Conservation (phyloP, 176 grass and related monocot species). For the Rhipidocladum racemiflorum region DNA sequence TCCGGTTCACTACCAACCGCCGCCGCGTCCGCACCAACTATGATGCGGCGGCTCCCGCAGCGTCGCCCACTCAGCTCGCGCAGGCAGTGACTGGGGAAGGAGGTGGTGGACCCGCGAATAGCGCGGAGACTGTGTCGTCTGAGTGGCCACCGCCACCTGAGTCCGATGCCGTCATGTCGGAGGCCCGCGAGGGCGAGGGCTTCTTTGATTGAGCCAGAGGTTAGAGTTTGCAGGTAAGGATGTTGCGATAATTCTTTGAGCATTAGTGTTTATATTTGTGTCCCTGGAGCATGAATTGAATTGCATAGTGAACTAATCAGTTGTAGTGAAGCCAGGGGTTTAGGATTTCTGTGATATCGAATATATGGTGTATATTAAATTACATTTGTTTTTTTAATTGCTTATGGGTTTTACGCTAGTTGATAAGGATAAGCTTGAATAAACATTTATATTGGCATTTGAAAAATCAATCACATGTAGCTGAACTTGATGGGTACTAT, state of each 20-base stretch:
- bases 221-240: slow-evolving; percentile 31
- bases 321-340: neutral
- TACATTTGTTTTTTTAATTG: slow-evolving; percentile 4
- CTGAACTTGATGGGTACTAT: neutral
- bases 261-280: neutral
- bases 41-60: slow-evolving; percentile 11
- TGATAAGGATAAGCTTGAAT: neutral
- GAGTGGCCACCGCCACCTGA: slow-evolving; percentile 58
- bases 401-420: neutral
- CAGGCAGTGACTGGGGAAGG: slow-evolving; percentile 54
- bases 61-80: slow-evolving; percentile 65
- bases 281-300: neutral
- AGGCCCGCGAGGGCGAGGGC: slow-evolving; percentile 40
- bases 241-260: neutral
- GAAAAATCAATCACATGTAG: neutral
- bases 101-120: slow-evolving; percentile 47
- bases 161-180: slow-evolving; percentile 50
- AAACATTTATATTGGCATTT: neutral
- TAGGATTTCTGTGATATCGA: neutral
- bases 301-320: slow-evolving; percentile 20
- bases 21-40: neutral
- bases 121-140: slow-evolving; percentile 65
- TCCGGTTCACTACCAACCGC: slow-evolving; percentile 30
- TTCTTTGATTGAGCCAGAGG: slow-evolving; percentile 50
- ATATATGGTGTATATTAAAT: neutral